phyloP scores from a whole-genome alignment of 305 asterid species.

The Ajuga reptans region DNA sequence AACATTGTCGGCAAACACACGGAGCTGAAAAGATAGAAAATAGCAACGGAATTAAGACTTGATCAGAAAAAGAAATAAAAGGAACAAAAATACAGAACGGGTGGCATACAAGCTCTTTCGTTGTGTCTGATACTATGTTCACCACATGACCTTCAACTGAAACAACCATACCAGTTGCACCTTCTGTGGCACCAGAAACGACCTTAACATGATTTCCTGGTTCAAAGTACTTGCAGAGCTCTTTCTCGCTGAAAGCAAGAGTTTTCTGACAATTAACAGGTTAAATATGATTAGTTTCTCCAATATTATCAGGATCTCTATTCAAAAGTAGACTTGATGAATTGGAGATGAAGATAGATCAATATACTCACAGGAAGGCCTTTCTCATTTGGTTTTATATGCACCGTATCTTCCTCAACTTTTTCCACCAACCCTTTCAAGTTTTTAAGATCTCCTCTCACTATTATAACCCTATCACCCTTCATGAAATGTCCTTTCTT shows the following conservation, averaged over 20 bases:
- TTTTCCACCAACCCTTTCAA: slow-evolving; percentile 80
- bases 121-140: slow-evolving; percentile 81
- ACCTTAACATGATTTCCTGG: slow-evolving; percentile 90
- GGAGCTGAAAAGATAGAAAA: slow-evolving; percentile 41
- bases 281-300: not conserved
- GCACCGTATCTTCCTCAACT: slow-evolving; percentile 84
- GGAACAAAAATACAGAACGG: not conserved
- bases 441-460: slow-evolving; percentile 78
- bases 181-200: slow-evolving; percentile 78
- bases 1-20: slow-evolving; percentile 79
- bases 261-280: slow-evolving; percentile 40
- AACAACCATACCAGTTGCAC: slow-evolving; percentile 95
- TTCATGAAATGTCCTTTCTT: slow-evolving; percentile 84
- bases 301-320: not conserved
- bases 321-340: slow-evolving; percentile 4
- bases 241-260: slow-evolving; percentile 62
- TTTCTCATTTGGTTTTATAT: slow-evolving; percentile 63
- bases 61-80: not conserved
- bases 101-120: slow-evolving; percentile 69
- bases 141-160: slow-evolving; percentile 89
- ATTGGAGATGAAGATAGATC: not conserved
- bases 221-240: slow-evolving; percentile 84
- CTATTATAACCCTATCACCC: slow-evolving; percentile 77
- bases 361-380: slow-evolving; percentile 58
- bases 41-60: slow-evolving; percentile 16